Evolutionary conservation across 495 filamentous ascomycete genomes (phyloP).

Genomic region (Podospora pseudocomata): DNA sequence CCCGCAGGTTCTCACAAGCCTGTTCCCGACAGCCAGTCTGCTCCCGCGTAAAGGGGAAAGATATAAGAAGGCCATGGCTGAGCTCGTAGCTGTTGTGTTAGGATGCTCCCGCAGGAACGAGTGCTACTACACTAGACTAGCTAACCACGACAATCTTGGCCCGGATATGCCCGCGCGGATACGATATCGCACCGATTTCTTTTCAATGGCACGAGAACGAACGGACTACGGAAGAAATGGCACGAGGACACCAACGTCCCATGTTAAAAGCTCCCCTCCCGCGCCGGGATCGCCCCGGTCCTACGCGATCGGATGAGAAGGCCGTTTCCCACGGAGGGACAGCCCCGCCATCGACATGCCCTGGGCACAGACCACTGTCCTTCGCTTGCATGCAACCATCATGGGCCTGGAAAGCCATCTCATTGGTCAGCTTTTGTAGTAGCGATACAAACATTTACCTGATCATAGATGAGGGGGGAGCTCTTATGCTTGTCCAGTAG

Average conservation of each 20-base stretch:
- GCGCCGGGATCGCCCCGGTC: conserved; percentile 6
- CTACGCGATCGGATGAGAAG: conserved; percentile 18
- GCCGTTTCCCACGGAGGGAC: background rate
- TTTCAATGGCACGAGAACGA: conserved; percentile 6
- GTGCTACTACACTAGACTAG: too few species aligned
- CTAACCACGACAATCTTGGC: too few species aligned
- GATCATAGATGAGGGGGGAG: background rate
- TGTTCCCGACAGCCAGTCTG: background rate
- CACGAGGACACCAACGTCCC: conserved; percentile 4
- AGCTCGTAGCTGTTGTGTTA: too few species aligned
- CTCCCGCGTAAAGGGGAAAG: too few species aligned
- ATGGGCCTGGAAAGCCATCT: conserved; percentile 4
- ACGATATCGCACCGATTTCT: background rate
- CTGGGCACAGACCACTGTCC: background rate
- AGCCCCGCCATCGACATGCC: background rate
- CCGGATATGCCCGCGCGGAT: background rate
- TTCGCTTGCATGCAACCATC: conserved; percentile 12
- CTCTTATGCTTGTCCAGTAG: background rate
- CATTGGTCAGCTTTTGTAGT: conserved; percentile 6
- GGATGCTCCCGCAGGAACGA: too few species aligned
- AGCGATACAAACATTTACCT: background rate
- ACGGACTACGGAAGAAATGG: background rate
- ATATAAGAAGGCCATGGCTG: too few species aligned
- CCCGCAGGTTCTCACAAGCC: background rate
- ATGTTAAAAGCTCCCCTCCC: conserved; percentile 4